Percentiles rank a stretch among this genome's conserved stretches.
Conservation (phyloP, 1,139 yeast genomes). For the Sugiyamaella neomexicana region DNA sequence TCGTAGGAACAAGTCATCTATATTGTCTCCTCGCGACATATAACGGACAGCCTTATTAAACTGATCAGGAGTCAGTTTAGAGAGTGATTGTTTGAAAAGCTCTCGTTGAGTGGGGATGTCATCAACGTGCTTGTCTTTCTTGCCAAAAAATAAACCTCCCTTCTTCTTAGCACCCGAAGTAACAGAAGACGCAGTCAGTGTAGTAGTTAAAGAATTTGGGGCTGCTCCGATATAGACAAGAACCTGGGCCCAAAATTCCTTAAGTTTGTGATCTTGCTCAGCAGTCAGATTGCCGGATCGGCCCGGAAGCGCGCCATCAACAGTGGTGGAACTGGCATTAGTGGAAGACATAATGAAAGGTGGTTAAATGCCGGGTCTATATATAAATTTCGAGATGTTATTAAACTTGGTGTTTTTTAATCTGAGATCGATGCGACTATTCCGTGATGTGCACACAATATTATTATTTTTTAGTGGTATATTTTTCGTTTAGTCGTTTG, state of each 20-base stretch:
- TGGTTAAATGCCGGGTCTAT: too few relatives aligned
- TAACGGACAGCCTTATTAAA: constrained; percentile 53
- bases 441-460: too few relatives aligned
- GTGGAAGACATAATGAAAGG: background rate
- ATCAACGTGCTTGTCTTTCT: constrained; percentile 25
- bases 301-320: constrained; percentile 43
- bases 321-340: constrained; percentile 13
- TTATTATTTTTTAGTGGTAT: too few relatives aligned
- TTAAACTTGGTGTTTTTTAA: background rate
- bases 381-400: background rate
- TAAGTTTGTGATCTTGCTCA: constrained; percentile 65
- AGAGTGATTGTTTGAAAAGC: constrained; percentile 14
- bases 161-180: constrained; percentile 16
- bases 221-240: constrained; percentile 62
- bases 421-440: background rate
- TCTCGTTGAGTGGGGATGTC: constrained; percentile 28
- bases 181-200: constrained; percentile 25
- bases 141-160: constrained; percentile 17
- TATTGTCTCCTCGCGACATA: constrained; percentile 63
- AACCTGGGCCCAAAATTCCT: constrained; percentile 73
- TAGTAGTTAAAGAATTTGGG: constrained; percentile 42
- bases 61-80: constrained; percentile 42
- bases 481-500: background rate
- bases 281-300: constrained; percentile 58
- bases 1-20: constrained; percentile 67